Evolutionary conservation across 768 basidiomycete genomes (phyloP), one percentile per base, ranked within the genome.

Genomic region (Clitopilus passeckerianus): DNA sequence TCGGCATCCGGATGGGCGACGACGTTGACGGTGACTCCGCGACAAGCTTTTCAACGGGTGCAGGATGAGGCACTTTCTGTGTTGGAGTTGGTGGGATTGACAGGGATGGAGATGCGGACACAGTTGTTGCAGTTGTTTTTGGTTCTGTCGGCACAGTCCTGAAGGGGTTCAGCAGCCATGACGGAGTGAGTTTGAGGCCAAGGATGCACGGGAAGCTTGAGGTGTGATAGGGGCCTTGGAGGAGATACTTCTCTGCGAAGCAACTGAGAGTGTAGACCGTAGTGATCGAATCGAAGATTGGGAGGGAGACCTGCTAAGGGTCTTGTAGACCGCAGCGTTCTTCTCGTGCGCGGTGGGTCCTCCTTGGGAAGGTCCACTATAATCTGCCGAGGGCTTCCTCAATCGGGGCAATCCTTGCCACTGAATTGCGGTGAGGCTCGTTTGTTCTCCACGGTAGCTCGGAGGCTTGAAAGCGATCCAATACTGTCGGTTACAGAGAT

Each of bases 141-240:
- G 87, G 80, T 67, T 90, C 86, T 62, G 80, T 83, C 6, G 80
- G 77, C 0, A 77, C 81, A 59, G 81, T 85, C 34, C 89, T 77
- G 70, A 93, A 92, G 5, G 86, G 82, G 65, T 86, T 89, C 70
- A 91, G 87, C 10, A 92, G 71, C 91, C 91, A 92, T n/a, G 87
- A 79, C 1, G 90, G 83, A 0, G 89, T 76, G 41, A 90, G 77
- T 65, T 85, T 89, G 89, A 85, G 10, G 79, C 74, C 0, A 84
- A 58, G 1, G 78, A 74, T 2, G 72, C 67, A 5, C 46, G 46
- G 10, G 46, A 24, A 78, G 80, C 6, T 69, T 66, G 43, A 74
- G 64, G 20, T 67, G 64, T 75, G 63, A 41, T 71, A 68, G 16
- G 16, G 5, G 67, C 61, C 34, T 52, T 57, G 6, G 44, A 46